Evolutionary conservation across 148 eudicot genomes (phyloP), one percentile per base, ranked within the genome.

Genomic region (Spergularia bocconei): DNA sequence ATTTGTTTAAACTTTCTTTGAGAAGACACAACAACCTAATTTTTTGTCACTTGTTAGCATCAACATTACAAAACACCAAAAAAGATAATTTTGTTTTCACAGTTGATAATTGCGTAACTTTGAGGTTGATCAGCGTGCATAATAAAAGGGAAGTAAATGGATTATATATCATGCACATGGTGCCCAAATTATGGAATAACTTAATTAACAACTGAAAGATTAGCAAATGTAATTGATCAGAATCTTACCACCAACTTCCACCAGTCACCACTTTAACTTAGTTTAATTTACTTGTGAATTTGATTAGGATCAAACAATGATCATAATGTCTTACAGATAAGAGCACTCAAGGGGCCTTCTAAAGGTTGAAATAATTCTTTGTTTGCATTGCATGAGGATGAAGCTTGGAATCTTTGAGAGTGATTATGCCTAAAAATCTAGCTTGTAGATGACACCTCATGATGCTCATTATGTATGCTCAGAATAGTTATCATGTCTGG

Each of bases 241-340:
- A 72, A 51, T 65, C 62, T 59, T 41, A 55, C 50, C 50, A 75
- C 79, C 79, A 76, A 76, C 76, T 59, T 80, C 73, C 79, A 80
- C 80, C 72, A 72, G 67, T 80, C 39, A 65, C 75, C 16, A 69
- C 67, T 75, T 75, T 75, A 44, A 33, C 60, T 80, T 56, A 21
- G 36, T 70, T 75, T 65, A 65, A 29, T 29, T 29, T 20, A 23
- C 20, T 29, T 29, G 36, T 29, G 36, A 29, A 16, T 44, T 44
- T 15, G 57, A 71, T 70, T 14, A 65, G 44, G 71, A 75, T 75
- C 71, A 65, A 75, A 48, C 19, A 17, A 55, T 64, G 60, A 57
- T 75, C 39, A 17, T 11, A 62, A 62, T 79, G 70, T 53, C 70
- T n/a, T 54, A 39, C 19, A 63, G 53, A 63, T 75, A 7, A 59